phyloP scores from a whole-genome alignment of 169 alveolate species.

The Cardiosporidium cionae region DNA sequence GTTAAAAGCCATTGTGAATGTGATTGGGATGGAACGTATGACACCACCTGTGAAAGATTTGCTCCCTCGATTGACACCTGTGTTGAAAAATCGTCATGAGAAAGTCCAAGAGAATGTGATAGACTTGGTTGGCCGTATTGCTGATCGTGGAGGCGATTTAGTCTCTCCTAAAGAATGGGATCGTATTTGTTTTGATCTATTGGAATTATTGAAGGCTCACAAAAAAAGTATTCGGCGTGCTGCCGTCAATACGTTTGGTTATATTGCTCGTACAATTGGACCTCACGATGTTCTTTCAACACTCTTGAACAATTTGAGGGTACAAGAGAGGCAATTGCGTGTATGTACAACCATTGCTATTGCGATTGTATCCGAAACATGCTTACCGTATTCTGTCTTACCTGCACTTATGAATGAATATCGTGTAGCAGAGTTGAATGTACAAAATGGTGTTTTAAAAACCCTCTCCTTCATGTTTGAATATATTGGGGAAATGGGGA shows the following conservation, averaged over 20 bases:
- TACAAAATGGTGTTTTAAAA: conserved; percentile 97
- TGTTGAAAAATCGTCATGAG: conserved; percentile 97
- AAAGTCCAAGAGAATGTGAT: conserved; percentile 80
- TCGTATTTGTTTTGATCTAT: conserved; percentile 96
- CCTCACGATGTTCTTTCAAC: conserved; percentile 98
- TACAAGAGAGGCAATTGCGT: conserved; percentile 98
- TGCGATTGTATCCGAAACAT: conserved; percentile 99
- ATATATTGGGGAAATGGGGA: conserved; percentile 78
- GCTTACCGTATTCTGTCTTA: conserved; percentile 98
- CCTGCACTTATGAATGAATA: conserved; percentile 99
- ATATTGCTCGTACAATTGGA: conserved; percentile 99
- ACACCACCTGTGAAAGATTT: conserved; percentile 99
- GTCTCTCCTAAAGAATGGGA: conserved; percentile 99
- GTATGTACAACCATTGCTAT: conserved; percentile 61
- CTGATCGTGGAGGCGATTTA: conserved; percentile 99
- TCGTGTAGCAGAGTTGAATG: conserved; percentile 96
- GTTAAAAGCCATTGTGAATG: conserved; percentile 95
- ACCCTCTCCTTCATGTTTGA: conserved; percentile 98
- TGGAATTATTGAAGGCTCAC: conserved; percentile 90
- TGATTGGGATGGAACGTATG: conserved; percentile 95
- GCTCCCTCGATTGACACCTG: conserved; percentile 98
- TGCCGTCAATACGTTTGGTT: conserved; percentile 98
- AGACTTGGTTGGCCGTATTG: conserved; percentile 96
- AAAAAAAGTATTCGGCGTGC: conserved; percentile 94
- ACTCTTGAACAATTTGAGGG: conserved; percentile 72